A percentile compares a stretch with the other conserved stretches of the same genome.
These are phyloP conservation scores for Nicotiana tomentosiformis DNA, from an alignment of 257 asterid species.

Conservation along the genomic window DNA sequence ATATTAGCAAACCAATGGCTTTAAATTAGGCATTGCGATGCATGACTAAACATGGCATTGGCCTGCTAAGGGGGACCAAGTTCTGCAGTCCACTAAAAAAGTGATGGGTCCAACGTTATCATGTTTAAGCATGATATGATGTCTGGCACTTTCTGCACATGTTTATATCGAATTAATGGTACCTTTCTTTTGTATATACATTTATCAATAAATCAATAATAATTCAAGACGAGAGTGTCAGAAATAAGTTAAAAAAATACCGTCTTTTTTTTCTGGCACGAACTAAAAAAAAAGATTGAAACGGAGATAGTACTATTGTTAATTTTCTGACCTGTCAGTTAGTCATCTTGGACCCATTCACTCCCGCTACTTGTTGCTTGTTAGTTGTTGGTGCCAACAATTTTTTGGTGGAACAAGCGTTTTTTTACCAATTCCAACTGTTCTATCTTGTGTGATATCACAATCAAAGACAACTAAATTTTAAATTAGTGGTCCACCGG, in stretches of 20 bases:
- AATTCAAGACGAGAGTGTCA: too few species aligned
- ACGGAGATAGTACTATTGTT: neutral
- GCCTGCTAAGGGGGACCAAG: neutral
- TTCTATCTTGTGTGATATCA: neutral
- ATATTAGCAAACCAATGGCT: too few species aligned
- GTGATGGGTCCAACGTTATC: neutral
- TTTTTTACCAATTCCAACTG: neutral
- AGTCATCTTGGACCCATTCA: neutral
- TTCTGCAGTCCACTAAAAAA: neutral
- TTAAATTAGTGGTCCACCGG: neutral
- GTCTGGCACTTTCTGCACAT: neutral
- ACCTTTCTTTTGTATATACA: too few species aligned
- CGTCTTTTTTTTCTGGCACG: too few species aligned
- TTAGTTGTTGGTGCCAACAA: neutral
- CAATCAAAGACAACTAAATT: neutral
- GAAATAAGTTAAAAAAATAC: too few species aligned
- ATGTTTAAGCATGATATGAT: neutral
- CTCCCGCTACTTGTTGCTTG: neutral
- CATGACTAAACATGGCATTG: neutral
- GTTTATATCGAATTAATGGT: too few species aligned
- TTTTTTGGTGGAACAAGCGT: neutral
- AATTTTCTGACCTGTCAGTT: neutral
- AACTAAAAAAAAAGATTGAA: too few species aligned
- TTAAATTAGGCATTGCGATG: too few species aligned
- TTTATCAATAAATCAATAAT: too few species aligned